Conservation (phyloP, 192 early-diverging fungal species). For the Coemansia sp. region DNA sequence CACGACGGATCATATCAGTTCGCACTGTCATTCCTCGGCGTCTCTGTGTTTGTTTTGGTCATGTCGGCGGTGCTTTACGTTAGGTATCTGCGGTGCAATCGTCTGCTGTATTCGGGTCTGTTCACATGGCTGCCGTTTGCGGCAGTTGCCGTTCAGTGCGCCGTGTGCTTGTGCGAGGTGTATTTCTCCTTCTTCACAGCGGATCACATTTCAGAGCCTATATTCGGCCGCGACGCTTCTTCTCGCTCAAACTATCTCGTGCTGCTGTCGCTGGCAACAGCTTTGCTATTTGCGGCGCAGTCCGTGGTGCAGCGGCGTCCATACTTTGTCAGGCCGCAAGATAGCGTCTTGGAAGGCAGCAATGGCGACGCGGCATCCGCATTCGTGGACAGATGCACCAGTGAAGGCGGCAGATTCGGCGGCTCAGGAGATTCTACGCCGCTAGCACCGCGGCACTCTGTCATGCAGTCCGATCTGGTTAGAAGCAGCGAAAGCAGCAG, state of each 20-base stretch:
- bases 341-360: background rate
- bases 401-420: background rate
- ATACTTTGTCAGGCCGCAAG: constrained; percentile 13
- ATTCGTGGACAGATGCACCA: background rate
- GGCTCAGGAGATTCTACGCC: constrained; percentile 15
- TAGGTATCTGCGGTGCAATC: constrained; percentile 1
- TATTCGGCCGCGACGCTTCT: constrained; percentile 20
- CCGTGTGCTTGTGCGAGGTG: constrained; percentile 13
- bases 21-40: background rate
- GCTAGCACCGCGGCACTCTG: constrained; percentile 19
- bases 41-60: background rate
- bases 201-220: constrained; percentile 8
- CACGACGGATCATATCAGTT: background rate
- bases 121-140: constrained; percentile 23
- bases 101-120: constrained; percentile 18
- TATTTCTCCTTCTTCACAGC: constrained; percentile 36
- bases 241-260: constrained; percentile 17
- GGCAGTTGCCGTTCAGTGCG: constrained; percentile 10
- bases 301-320: constrained; percentile 29
- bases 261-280: background rate
- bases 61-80: background rate
- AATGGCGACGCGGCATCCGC: background rate
- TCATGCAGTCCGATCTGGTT: constrained; percentile 15
- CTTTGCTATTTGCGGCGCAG: background rate
- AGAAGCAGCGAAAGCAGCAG: constrained; percentile 32